Evolutionary conservation across 768 basidiomycete species (phyloP), one percentile per base, ranked within the genome.

Genomic region (Amanita inopinata): DNA sequence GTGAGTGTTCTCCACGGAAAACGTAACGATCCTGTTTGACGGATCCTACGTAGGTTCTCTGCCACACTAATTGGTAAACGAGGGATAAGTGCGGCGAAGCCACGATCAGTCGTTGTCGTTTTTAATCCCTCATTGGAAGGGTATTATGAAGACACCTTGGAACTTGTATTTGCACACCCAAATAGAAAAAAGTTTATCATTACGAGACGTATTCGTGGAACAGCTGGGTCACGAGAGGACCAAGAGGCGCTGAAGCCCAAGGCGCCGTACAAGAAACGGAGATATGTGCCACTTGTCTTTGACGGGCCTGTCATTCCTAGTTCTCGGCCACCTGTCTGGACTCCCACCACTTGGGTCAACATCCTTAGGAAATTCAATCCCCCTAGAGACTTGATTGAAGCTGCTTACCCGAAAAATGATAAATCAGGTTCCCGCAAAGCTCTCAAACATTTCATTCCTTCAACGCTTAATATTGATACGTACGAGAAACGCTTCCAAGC

Each of bases 171-270:
- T 46, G 49, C 60, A 32, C 62, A 73, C 39, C 43, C 50, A 0
- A 46, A 50, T 3, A 49, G 51, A 22, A 46, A 58, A 15, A 61
- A 59, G 2, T 78, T 78, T 52, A 49, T 69, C 28, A 75, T 78
- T 40, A 63, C 64, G 0, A 68, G 78, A 2, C 54, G 50, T 4
- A 48, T 79, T 1, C 43, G 49, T 18, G 75, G 68, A 7, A 67
- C 67, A 4, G 67, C 76, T 22, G 78, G 78, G 0, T 65, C 62
- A 6, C 49, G 54, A 18, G 69, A 62, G 6, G 76, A 79, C 49
- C 63, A 74, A 36, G 71, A 73, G 11, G 56, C 57, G 1, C 57
- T 80, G 19, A 61, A 63, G 43, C 62, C 77, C 0, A 62, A 52
- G 31, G 61, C 63, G 0, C 71, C 74, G 1, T 80, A 75, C 43